These are phyloP conservation scores for Calocybe gangraenosa DNA, from an alignment of 768 basidiomycete species.

Conservation along the genomic window DNA sequence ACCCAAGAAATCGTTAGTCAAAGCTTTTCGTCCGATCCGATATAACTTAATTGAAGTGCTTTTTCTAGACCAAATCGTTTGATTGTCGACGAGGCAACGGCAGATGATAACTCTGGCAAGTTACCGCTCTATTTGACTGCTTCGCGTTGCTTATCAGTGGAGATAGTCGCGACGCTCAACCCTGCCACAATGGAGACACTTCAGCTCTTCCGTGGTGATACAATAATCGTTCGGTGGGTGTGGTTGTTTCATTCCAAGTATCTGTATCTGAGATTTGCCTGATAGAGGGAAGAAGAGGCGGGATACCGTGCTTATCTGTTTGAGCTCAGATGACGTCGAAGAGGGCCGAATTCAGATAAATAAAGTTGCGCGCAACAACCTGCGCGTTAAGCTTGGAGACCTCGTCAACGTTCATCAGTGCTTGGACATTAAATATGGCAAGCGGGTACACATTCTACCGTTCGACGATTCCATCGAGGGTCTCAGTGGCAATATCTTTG, in stretches of 20 bases:
- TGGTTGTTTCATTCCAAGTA: background rate
- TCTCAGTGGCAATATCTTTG: slow-evolving; percentile 96
- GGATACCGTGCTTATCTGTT: slow-evolving; percentile 95
- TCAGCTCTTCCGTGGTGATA: slow-evolving; percentile 94
- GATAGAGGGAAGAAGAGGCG: slow-evolving; percentile 92
- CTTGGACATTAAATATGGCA: slow-evolving; percentile 98
- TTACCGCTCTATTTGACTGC: background rate
- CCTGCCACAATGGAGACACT: slow-evolving; percentile 95
- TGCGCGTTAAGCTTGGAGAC: slow-evolving; percentile 96
- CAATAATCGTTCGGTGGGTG: slow-evolving; percentile 85
- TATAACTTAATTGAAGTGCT: slow-evolving; percentile 18
- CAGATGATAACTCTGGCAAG: slow-evolving; percentile 95
- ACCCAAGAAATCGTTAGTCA: slow-evolving; percentile 93
- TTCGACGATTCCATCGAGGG: slow-evolving; percentile 99
- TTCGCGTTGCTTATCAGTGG: background rate
- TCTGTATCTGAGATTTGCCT: slow-evolving; percentile 2
- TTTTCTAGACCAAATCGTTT: slow-evolving; percentile 85
- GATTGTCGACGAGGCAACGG: slow-evolving; percentile 90
- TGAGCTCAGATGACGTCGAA: slow-evolving; percentile 94
- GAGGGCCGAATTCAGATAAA: slow-evolving; percentile 98
- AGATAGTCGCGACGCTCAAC: slow-evolving; percentile 29
- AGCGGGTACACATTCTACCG: slow-evolving; percentile 93
- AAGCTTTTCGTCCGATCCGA: slow-evolving; percentile 6
- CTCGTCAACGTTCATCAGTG: slow-evolving; percentile 95
- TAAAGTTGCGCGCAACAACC: slow-evolving; percentile 99